Evolutionary conservation across 2,329 filamentous ascomycete species (phyloP).

Genomic region (Cladorrhinum sp.): DNA sequence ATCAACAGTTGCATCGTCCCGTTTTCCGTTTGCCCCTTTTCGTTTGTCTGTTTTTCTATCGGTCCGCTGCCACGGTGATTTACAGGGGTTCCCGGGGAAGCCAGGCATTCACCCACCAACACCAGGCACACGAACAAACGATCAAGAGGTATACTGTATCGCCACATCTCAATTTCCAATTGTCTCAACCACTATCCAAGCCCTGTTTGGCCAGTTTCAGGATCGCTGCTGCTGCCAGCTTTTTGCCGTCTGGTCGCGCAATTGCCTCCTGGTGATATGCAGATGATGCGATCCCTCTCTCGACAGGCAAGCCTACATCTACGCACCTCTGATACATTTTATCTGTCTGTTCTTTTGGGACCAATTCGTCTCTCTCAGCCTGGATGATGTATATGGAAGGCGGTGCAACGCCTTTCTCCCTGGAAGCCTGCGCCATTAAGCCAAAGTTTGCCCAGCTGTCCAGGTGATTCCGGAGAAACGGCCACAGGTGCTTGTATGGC

Average conservation of each 20-base stretch:
- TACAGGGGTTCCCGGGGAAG: slow-evolving; percentile 13
- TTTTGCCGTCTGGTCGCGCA: slow-evolving; percentile 43
- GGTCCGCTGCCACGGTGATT: slow-evolving; percentile 16
- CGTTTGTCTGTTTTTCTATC: slow-evolving; percentile 8
- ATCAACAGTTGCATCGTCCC: neutral
- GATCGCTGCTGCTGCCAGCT: slow-evolving; percentile 45
- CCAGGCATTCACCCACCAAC: neutral
- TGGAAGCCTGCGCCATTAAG: slow-evolving; percentile 37
- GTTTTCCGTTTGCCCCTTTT: slow-evolving; percentile 1
- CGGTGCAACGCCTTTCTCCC: slow-evolving; percentile 20
- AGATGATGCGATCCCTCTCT: slow-evolving; percentile 42
- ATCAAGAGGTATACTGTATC: no score
- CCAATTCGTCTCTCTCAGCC: slow-evolving; percentile 57
- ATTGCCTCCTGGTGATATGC: slow-evolving; percentile 59
- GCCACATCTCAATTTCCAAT: slow-evolving; percentile 1
- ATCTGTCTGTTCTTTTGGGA: slow-evolving; percentile 50
- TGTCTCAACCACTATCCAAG: slow-evolving; percentile 11
- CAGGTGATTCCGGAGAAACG: slow-evolving; percentile 65
- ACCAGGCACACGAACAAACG: slow-evolving; percentile 3
- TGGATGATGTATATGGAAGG: slow-evolving; percentile 51
- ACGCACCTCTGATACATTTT: slow-evolving; percentile 46
- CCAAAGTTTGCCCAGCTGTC: slow-evolving; percentile 53
- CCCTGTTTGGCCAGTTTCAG: slow-evolving; percentile 26
- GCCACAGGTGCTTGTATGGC: slow-evolving; percentile 71
- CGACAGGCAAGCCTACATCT: slow-evolving; percentile 45